Evolutionary conservation across 768 basidiomycete genomes (phyloP).

Genomic region (Termitomyces heimii): DNA sequence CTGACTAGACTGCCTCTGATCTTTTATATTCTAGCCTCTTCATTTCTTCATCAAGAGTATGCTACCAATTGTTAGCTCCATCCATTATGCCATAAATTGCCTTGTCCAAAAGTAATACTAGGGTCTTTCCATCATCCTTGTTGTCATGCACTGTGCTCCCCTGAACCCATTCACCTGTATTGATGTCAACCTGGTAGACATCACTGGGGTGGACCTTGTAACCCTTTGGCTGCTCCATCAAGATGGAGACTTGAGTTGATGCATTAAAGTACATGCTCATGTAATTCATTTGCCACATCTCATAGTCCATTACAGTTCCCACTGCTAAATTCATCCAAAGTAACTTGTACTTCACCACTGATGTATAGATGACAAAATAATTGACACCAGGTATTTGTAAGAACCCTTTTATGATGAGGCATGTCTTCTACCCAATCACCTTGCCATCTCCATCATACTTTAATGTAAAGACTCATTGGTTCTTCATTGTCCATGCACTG

Average conservation of each 20-base stretch:
- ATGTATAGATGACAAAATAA: not conserved
- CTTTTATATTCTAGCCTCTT: too few relatives aligned
- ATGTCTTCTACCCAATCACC: not conserved
- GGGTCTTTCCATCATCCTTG: too few relatives aligned
- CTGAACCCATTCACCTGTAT: too few relatives aligned
- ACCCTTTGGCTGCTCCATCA: not conserved
- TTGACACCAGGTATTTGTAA: not conserved
- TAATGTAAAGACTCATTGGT: not conserved
- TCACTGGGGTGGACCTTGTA: not conserved
- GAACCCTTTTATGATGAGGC: not conserved
- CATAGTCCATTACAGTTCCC: not conserved
- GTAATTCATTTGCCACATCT: not conserved
- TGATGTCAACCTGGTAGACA: not conserved
- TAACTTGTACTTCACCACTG: not conserved
- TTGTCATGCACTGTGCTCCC: too few relatives aligned
- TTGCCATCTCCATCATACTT: not conserved
- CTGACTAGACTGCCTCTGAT: too few relatives aligned
- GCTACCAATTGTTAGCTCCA: not conserved
- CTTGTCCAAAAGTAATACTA: too few relatives aligned
- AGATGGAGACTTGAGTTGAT: not conserved
- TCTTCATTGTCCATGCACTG: not conserved
- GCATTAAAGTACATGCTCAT: not conserved
- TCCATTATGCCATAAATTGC: not conserved
- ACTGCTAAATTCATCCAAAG: not conserved
- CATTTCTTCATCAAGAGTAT: too few relatives aligned